These are phyloP conservation scores for Adansonia madagascariensis DNA, from an alignment of 441 rosid species.

Conservation along the genomic window DNA sequence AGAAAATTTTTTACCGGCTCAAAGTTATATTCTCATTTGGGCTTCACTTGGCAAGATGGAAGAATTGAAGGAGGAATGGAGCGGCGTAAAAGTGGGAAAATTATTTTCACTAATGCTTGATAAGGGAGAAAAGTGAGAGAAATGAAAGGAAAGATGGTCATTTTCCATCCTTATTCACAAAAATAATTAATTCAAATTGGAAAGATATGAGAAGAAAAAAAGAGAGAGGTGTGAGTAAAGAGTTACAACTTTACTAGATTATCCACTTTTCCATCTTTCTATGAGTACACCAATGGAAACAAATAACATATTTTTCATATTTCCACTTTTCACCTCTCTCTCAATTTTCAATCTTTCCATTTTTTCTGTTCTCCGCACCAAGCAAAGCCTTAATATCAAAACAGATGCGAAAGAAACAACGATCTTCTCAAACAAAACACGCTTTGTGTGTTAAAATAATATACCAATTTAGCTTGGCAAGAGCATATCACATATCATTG, in stretches of 20 bases:
- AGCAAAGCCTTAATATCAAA: neutral
- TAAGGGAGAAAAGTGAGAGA: neutral
- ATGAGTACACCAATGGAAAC: neutral
- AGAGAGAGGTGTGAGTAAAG: neutral
- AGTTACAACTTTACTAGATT: neutral
- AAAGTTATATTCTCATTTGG: neutral
- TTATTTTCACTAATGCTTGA: neutral
- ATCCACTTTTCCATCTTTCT: neutral
- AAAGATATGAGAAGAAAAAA: neutral
- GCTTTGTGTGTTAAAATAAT: neutral
- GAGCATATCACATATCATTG: slow-evolving; percentile 5
- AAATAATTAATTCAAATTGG: neutral
- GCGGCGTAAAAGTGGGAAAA: neutral
- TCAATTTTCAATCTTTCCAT: neutral
- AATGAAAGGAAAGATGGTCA: slow-evolving; percentile 3
- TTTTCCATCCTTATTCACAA: neutral
- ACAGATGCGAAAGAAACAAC: neutral
- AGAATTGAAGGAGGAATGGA: neutral
- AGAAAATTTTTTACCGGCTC: too few species aligned
- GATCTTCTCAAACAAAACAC: slow-evolving; percentile 11
- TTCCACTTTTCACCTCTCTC: neutral
- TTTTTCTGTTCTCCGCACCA: neutral
- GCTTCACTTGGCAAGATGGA: neutral
- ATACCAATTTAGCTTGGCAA: neutral
- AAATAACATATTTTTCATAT: neutral